These are phyloP conservation scores for Babesia caballi DNA, from an alignment of 169 alveolate species.

Conservation along the genomic window DNA sequence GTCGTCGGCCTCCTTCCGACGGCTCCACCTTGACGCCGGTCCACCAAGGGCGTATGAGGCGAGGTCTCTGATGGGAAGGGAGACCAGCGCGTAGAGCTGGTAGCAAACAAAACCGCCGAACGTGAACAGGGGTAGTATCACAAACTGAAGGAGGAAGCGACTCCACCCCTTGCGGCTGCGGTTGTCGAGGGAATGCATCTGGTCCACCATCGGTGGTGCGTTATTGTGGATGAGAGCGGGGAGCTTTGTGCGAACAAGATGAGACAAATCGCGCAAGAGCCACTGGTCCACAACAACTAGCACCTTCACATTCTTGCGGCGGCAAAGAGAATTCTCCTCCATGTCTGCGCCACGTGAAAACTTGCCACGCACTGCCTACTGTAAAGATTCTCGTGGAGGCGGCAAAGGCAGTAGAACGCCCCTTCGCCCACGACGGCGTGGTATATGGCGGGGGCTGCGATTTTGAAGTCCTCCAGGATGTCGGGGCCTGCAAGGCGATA, in stretches of 20 bases:
- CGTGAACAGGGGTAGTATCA: conserved; percentile 15
- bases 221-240: background rate
- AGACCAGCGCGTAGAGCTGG: background rate
- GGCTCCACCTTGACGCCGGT: background rate
- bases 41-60: background rate
- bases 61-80: background rate
- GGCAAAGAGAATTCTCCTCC: background rate
- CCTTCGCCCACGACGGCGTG: conserved; percentile 22
- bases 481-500: background rate
- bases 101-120: background rate
- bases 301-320: conserved; percentile 19
- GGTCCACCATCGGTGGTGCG: conserved; percentile 6
- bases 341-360: background rate
- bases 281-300: conserved; percentile 26
- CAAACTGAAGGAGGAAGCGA: conserved; percentile 16
- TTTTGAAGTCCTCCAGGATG: conserved; percentile 13
- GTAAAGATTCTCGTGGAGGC: conserved; percentile 5
- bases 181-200: background rate
- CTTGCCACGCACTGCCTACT: background rate
- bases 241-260: background rate
- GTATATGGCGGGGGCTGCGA: conserved; percentile 27
- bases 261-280: conserved; percentile 1
- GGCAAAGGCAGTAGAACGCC: conserved; percentile 10
- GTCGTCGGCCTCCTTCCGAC: background rate
- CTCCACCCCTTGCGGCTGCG: conserved; percentile 44